Evolutionary conservation across 805 yeast species (phyloP).

Genomic region (Candida insectalens): DNA sequence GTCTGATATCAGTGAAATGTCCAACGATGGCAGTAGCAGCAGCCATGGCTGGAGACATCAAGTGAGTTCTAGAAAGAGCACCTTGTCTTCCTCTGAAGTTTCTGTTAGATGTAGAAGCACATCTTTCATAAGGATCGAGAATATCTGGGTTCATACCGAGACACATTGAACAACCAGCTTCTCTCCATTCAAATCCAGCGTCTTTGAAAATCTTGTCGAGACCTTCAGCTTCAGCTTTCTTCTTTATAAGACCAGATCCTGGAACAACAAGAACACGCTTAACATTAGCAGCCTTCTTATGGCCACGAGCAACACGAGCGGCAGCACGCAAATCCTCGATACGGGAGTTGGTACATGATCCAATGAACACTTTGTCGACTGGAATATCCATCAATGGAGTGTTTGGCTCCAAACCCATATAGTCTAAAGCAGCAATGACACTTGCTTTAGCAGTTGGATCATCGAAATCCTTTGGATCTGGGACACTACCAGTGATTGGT

Average conservation of each 20-base stretch:
- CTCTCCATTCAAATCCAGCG: constrained; percentile 98
- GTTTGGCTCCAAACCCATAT: constrained; percentile 86
- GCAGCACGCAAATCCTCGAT: constrained; percentile 96
- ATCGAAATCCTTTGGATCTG: constrained; percentile 69
- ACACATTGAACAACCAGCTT: constrained; percentile 99
- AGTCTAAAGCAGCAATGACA: constrained; percentile 83
- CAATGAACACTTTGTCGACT: constrained; percentile 92
- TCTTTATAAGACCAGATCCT: constrained; percentile 92
- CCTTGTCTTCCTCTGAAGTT: constrained; percentile 99
- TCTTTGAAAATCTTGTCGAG: constrained; percentile 80
- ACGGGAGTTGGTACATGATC: constrained; percentile 96
- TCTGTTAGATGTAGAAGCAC: constrained; percentile 98
- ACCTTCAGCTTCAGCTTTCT: constrained; percentile 92
- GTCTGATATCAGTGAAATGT: constrained; percentile 83
- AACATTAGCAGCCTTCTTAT: constrained; percentile 73
- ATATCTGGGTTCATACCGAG: constrained; percentile 99
- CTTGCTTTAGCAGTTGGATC: constrained; percentile 74
- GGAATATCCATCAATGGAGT: constrained; percentile 65
- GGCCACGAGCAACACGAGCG: constrained; percentile 86
- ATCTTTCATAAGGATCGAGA: constrained; percentile 87
- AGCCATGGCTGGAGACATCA: constrained; percentile 99
- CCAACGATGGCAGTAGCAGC: constrained; percentile 97
- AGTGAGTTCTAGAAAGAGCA: constrained; percentile 88
- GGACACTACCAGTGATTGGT: constrained; percentile 84
- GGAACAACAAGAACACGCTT: constrained; percentile 88